phyloP scores from a whole-genome alignment of 2,329 filamentous ascomycete genomes.

The Botryosphaeria agaves region DNA sequence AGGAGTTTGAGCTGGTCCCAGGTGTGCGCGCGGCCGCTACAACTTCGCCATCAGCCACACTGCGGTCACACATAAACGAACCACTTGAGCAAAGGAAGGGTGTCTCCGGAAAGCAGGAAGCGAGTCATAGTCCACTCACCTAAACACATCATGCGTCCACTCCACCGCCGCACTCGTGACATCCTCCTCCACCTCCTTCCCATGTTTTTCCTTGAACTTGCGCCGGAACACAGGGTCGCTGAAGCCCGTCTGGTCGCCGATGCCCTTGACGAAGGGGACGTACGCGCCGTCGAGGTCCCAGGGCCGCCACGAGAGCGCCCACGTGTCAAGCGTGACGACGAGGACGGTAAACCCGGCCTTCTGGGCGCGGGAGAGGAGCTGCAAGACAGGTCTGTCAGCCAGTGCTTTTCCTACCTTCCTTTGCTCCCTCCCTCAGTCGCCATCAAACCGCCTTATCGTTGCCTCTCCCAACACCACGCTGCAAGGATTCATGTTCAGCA shows the following conservation, averaged over 20 bases:
- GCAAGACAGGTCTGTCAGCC: too few species aligned
- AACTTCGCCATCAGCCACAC: too few species aligned
- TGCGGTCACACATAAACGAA: too few species aligned
- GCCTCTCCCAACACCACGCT: too few species aligned
- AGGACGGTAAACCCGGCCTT: conserved; percentile 44
- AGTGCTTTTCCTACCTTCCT: too few species aligned
- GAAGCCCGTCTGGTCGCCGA: conserved; percentile 46
- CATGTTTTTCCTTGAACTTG: conserved; percentile 32
- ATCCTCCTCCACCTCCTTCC: conserved; percentile 22
- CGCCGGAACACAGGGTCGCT: conserved; percentile 47
- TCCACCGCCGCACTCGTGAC: conserved; percentile 30
- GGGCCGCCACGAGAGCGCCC: conserved; percentile 50
- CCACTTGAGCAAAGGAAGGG: too few species aligned
- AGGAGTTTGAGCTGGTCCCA: conserved; percentile 47
- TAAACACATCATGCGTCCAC: conserved; percentile 36
- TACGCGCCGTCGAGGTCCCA: conserved; percentile 43
- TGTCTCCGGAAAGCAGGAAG: too few species aligned
- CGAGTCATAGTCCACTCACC: too few species aligned
- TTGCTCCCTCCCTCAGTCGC: too few species aligned
- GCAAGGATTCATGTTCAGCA: too few species aligned
- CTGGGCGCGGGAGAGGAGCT: conserved; percentile 44
- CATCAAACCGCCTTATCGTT: too few species aligned
- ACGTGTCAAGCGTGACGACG: conserved; percentile 59
- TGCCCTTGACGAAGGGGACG: conserved; percentile 16
- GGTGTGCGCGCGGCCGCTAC: conserved; percentile 14